Evolutionary conservation across 768 basidiomycete species (phyloP).

Genomic region (Boletus fagicola): DNA sequence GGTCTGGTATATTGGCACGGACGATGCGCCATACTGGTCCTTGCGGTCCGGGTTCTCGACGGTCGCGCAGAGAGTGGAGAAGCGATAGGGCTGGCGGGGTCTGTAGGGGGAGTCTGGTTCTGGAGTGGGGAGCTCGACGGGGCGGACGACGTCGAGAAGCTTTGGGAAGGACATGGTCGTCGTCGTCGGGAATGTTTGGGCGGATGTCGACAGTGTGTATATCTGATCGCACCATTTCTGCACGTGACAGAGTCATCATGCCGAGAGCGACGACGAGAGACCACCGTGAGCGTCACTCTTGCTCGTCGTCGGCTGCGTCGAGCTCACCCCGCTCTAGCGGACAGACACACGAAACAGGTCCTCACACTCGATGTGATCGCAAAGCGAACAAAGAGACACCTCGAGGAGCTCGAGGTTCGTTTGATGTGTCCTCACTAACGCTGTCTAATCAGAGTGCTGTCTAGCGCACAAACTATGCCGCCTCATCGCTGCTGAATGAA

Average conservation of each 20-base stretch:
- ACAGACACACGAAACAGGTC: slow-evolving; percentile 44
- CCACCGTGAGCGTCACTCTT: slow-evolving; percentile 32
- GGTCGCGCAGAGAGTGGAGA: slow-evolving; percentile 88
- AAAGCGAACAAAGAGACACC: slow-evolving; percentile 71
- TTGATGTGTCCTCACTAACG: not conserved
- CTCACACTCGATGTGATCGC: slow-evolving; percentile 66
- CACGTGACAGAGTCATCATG: slow-evolving; percentile 24
- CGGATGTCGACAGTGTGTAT: not conserved
- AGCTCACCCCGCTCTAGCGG: slow-evolving; percentile 32
- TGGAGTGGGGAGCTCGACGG: slow-evolving; percentile 71
- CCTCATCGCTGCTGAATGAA: slow-evolving; percentile 35
- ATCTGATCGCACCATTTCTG: slow-evolving; percentile 15
- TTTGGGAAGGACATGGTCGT: slow-evolving; percentile 12
- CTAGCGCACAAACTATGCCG: slow-evolving; percentile 78
- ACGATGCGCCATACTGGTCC: slow-evolving; percentile 93
- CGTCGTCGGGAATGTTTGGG: not conserved
- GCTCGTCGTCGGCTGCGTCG: slow-evolving; percentile 1
- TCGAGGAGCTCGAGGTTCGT: slow-evolving; percentile 81
- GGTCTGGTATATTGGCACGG: slow-evolving; percentile 97
- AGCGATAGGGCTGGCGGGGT: slow-evolving; percentile 73
- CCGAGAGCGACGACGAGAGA: slow-evolving; percentile 23
- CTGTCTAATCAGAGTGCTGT: slow-evolving; percentile 2
- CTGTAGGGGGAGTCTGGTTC: slow-evolving; percentile 75
- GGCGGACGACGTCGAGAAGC: slow-evolving; percentile 5
- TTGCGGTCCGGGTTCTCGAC: slow-evolving; percentile 90